phyloP scores from a whole-genome alignment of 2,329 filamentous ascomycete species.

The Apiospora hydei region DNA sequence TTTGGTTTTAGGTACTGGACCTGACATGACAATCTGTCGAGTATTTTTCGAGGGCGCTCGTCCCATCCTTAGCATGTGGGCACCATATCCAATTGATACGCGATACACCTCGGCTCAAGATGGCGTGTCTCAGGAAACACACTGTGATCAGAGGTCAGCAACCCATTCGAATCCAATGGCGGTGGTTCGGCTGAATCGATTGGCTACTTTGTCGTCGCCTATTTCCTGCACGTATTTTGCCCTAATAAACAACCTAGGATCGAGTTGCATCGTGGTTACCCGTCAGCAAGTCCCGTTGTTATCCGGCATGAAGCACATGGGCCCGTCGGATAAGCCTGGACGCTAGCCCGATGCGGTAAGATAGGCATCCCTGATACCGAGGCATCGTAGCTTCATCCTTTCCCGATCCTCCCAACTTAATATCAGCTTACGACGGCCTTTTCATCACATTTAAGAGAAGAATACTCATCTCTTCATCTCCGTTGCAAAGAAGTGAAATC shows the following conservation, averaged over 20 bases:
- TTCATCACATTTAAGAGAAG: background rate
- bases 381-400: slow-evolving; percentile 15
- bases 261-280: background rate
- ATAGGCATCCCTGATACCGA: slow-evolving; percentile 16
- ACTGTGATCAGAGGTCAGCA: background rate
- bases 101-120: background rate
- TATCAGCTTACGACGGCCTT: slow-evolving; percentile 4
- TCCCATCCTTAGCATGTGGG: background rate
- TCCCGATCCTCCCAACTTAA: slow-evolving; percentile 3
- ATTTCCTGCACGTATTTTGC: background rate
- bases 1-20: background rate
- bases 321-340: background rate
- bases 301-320: slow-evolving; percentile 21
- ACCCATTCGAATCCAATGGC: background rate
- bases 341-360: slow-evolving; percentile 6
- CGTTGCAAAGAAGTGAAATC: background rate
- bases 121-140: background rate
- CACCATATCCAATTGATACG: background rate
- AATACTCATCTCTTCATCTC: background rate
- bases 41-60: background rate
- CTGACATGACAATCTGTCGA: background rate
- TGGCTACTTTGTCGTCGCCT: background rate
- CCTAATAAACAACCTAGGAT: background rate
- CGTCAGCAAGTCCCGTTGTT: slow-evolving; percentile 16
- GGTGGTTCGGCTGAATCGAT: background rate